These are phyloP conservation scores for Sclerotinia trifoliorum DNA, from an alignment of 2,329 filamentous ascomycete species.

Conservation along the genomic window DNA sequence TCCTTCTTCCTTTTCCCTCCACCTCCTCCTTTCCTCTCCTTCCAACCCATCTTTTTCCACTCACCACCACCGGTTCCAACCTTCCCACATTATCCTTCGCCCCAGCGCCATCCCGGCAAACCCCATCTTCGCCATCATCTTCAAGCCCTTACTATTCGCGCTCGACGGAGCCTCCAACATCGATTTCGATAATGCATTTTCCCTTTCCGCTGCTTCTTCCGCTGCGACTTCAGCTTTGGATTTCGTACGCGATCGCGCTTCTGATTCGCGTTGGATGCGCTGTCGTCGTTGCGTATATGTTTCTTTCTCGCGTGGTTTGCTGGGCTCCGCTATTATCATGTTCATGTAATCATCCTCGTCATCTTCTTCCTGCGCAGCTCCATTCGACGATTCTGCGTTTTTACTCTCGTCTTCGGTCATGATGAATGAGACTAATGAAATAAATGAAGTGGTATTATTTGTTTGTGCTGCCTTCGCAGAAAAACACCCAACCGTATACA, in stretches of 20 bases:
- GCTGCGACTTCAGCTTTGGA: slow-evolving; percentile 82
- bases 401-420: neutral
- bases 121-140: slow-evolving; percentile 97
- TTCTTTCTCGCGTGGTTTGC: slow-evolving; percentile 50
- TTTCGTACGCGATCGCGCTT: slow-evolving; percentile 65
- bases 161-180: slow-evolving; percentile 58
- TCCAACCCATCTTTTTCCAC: slow-evolving; percentile 74
- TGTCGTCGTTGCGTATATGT: slow-evolving; percentile 57
- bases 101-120: slow-evolving; percentile 80
- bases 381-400: neutral
- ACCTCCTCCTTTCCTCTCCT: slow-evolving; percentile 75
- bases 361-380: slow-evolving; percentile 24
- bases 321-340: slow-evolving; percentile 78
- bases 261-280: slow-evolving; percentile 56
- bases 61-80: slow-evolving; percentile 73
- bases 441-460: neutral
- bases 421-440: neutral
- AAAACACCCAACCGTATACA: neutral
- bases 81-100: slow-evolving; percentile 48
- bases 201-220: slow-evolving; percentile 68
- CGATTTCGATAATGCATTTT: slow-evolving; percentile 73
- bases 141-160: slow-evolving; percentile 77
- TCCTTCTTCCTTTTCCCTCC: slow-evolving; percentile 57
- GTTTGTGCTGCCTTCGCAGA: neutral
- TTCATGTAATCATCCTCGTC: slow-evolving; percentile 93